Percentiles rank a stretch among this genome's conserved stretches.
Conservation (phyloP, 768 basidiomycete species). For the Russula earlei region DNA sequence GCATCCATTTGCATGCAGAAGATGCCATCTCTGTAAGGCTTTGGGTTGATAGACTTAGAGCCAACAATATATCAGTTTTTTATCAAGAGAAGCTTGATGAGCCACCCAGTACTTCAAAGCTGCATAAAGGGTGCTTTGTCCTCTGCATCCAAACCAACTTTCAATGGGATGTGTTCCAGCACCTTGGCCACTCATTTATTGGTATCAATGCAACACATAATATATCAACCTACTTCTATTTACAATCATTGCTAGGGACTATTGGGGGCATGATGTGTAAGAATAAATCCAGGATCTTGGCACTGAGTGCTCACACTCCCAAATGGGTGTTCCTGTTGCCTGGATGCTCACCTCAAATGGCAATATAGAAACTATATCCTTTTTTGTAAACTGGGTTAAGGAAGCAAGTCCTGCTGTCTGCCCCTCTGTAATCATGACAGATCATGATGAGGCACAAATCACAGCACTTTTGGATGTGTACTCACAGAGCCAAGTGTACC, state of each 20-base stretch:
- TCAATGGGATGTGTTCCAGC: background rate
- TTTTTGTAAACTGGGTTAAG: background rate
- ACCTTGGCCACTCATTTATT: background rate
- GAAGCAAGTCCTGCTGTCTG: background rate
- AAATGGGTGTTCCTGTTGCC: background rate
- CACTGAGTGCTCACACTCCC: background rate
- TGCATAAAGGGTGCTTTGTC: background rate
- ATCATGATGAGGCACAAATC: background rate
- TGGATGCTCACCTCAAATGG: background rate
- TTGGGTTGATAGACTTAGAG: background rate
- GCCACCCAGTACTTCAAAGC: background rate
- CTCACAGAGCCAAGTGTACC: background rate
- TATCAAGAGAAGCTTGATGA: background rate
- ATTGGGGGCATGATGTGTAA: background rate
- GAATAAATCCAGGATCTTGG: background rate
- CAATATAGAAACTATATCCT: too few relatives aligned
- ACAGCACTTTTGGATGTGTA: background rate
- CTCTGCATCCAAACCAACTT: background rate
- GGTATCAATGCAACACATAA: background rate
- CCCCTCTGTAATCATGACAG: background rate
- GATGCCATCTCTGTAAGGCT: background rate
- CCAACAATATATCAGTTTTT: too few relatives aligned
- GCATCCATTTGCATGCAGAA: too few relatives aligned
- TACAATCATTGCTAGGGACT: background rate
- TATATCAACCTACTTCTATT: background rate